These are phyloP conservation scores for Neurospora sp. DNA, from an alignment of 2,329 filamentous ascomycete species.

Conservation along the genomic window DNA sequence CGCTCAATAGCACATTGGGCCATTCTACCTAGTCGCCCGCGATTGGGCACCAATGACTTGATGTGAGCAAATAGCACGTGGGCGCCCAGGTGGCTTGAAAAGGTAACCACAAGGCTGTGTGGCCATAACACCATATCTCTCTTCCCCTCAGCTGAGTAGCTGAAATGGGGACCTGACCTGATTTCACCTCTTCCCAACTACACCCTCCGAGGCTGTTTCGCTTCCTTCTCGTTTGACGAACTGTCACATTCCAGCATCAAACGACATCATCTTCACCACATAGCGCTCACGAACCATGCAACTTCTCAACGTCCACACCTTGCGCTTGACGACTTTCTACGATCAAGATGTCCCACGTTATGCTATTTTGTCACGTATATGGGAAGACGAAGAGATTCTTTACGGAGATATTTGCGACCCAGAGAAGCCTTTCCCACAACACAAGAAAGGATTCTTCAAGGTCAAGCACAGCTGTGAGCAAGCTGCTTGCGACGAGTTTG, in stretches of 20 bases:
- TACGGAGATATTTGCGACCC: neutral
- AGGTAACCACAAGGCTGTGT: neutral
- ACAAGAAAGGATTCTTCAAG: slow-evolving; percentile 2
- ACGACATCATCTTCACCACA: neutral
- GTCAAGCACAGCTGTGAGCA: neutral
- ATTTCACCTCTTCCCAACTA: neutral
- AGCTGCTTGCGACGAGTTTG: neutral
- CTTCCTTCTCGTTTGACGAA: neutral
- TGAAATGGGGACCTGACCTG: neutral
- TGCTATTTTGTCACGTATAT: slow-evolving; percentile 1
- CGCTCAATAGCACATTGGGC: no score
- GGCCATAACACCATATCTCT: neutral
- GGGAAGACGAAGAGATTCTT: slow-evolving; percentile 3
- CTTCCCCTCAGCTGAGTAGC: neutral
- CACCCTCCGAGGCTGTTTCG: neutral
- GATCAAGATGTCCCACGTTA: neutral
- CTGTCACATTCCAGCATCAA: neutral
- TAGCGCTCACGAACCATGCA: neutral
- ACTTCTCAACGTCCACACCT: neutral
- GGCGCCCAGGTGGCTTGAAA: accelerated
- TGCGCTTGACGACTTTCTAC: neutral
- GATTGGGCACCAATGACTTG: neutral
- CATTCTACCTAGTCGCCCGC: neutral
- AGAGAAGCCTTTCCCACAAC: neutral
- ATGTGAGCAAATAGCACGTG: accelerated